Evolutionary conservation across 1,139 yeast species (phyloP), one percentile per base, ranked within the genome.

Genomic region (Saccharomyces hybrid): DNA sequence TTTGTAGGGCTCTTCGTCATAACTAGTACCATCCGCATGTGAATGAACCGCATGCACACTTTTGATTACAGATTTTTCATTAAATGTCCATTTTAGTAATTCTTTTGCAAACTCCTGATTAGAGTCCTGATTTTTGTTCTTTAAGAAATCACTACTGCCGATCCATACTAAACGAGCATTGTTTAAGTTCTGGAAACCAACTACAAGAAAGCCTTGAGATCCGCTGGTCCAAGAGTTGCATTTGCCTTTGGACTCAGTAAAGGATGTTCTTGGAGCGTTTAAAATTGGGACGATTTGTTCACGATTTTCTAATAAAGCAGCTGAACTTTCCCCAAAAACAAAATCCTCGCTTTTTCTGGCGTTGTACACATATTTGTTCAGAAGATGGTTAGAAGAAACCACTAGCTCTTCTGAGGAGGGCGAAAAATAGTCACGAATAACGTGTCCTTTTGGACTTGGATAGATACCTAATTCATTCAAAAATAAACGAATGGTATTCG

Each of bases 91-190:
- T 57, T 78, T 70, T 46, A 82, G 67, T 50, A 91, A 66, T 53
- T 82, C 84, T 34, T 74, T 72, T n/a, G 74, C 73, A 50, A 78
- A 68, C 25, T 65, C 61, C 16, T 68, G 65, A 55, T 73, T 74
- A 25, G 60, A 48, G 5, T 55, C 52, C 28, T 63, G 60, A 52
- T 67, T 60, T 14, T 62, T 64, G 57, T 80, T 70, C 14, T 67
- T 57, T 51, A 90, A 73, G 50, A 86, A 73, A 11, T 78, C 76
- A 14, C 73, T 73, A 47, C 87, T 78, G 19, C 98, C 99, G 14
- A 86, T 64, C 96, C 98, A 90, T 13, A 80, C 70, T 49, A 84
- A 77, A 63, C 99, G 83, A 2, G 95, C 88, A 66, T 88, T 89
- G 68, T 81, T 80, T 57, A 84, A 76, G 47, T 86, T 87, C 75